Conservation (phyloP, 805 yeast genomes). For the Teunomyces lycoperdinae region DNA sequence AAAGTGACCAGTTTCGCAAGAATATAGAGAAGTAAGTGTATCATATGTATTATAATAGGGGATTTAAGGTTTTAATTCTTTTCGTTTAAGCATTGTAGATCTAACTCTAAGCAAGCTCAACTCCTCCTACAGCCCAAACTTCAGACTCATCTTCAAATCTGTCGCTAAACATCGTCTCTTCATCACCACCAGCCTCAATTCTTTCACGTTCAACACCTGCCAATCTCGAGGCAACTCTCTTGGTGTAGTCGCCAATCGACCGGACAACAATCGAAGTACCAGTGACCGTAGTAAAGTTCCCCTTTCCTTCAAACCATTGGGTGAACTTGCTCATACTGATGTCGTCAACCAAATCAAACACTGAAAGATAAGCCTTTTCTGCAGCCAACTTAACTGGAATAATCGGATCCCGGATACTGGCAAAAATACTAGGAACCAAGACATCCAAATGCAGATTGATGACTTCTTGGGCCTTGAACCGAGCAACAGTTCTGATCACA, state of each 20-base stretch:
- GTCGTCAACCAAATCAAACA: conserved; percentile 73
- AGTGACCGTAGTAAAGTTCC: conserved; percentile 39
- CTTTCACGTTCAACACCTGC: conserved; percentile 87
- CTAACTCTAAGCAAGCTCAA: conserved; percentile 34
- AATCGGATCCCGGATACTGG: conserved; percentile 80
- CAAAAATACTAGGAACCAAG: conserved; percentile 71
- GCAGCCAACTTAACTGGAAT: conserved; percentile 94
- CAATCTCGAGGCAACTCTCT: conserved; percentile 83
- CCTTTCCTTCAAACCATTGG: conserved; percentile 56
- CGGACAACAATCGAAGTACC: conserved; percentile 57
- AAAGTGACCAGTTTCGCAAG: conserved; percentile 18
- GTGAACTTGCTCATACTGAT: conserved; percentile 50
- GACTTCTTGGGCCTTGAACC: conserved; percentile 51
- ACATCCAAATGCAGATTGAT: conserved; percentile 53
- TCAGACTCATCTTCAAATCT: conserved; percentile 82
- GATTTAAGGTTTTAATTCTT: conserved; percentile 1
- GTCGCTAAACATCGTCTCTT: conserved; percentile 79
- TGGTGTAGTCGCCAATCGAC: conserved; percentile 83
- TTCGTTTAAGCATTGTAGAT: no score
- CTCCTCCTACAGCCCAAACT: conserved; percentile 84
- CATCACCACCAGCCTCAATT: conserved; percentile 87
- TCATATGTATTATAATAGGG: conserved; percentile 2
- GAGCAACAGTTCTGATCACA: conserved; percentile 68
- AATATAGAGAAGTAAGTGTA: conserved; percentile 11
- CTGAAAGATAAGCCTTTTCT: conserved; percentile 78